Conservation (phyloP, 2,329 filamentous ascomycete species). For the Trichoderma lentiforme region DNA sequence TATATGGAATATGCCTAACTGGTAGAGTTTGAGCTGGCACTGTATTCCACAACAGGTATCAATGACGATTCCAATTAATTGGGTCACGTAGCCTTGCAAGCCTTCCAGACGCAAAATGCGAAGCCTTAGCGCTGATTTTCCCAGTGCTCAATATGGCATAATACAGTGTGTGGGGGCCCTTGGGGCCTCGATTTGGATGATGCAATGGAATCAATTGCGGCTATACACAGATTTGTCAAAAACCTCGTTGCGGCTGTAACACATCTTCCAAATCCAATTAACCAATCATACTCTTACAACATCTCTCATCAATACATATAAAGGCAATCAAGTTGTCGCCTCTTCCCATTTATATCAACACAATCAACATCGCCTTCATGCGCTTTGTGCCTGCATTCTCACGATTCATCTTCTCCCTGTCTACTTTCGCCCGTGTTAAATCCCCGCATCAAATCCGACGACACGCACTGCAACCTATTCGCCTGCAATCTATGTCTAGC, state of each 20-base stretch:
- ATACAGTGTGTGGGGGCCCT: neutral
- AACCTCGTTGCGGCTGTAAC: neutral
- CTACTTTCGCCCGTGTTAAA: slow-evolving; percentile 41
- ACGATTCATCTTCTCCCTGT: slow-evolving; percentile 47
- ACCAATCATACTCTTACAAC: neutral
- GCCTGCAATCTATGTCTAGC: slow-evolving; percentile 62
- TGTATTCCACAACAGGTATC: neutral
- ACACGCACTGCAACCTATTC: slow-evolving; percentile 27
- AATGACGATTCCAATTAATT: neutral
- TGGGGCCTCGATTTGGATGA: slow-evolving; percentile 16
- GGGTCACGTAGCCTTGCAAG: neutral
- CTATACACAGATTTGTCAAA: slow-evolving; percentile 19
- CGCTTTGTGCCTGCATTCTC: slow-evolving; percentile 48
- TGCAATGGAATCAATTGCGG: slow-evolving; percentile 22
- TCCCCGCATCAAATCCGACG: slow-evolving; percentile 25
- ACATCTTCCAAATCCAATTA: slow-evolving; percentile 1
- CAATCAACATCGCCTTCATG: slow-evolving; percentile 37
- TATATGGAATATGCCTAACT: neutral
- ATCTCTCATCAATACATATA: neutral
- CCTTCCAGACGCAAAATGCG: neutral
- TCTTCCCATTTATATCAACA: neutral
- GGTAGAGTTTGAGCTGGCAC: neutral
- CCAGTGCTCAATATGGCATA: neutral
- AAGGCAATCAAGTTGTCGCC: neutral
- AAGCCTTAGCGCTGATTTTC: neutral